Evolutionary conservation across 169 alveolate genomes (phyloP).

Genomic region (Theileria annulata): DNA sequence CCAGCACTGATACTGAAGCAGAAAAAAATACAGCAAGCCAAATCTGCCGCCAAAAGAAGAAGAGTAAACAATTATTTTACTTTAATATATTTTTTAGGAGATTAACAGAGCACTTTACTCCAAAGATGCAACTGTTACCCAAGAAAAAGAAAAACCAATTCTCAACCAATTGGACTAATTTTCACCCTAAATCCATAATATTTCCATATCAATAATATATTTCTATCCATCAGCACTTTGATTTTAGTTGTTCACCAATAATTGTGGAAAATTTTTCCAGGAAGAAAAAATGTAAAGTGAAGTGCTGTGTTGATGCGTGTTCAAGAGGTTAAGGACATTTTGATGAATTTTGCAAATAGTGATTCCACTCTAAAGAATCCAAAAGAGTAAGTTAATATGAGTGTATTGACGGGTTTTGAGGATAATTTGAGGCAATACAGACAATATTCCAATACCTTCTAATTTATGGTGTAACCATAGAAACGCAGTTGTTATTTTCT

Average conservation of each 20-base stretch:
- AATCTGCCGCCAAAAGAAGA: slow-evolving; percentile 58
- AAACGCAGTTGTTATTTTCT: slow-evolving; percentile 4
- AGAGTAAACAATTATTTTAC: slow-evolving; percentile 23
- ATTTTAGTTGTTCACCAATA: background rate
- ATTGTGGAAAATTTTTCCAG: background rate
- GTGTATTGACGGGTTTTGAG: background rate
- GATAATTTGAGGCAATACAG: background rate
- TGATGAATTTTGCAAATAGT: background rate
- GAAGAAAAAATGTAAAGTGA: background rate
- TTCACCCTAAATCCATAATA: background rate
- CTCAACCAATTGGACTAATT: slow-evolving; percentile 51
- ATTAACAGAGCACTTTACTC: slow-evolving; percentile 58
- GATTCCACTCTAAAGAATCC: background rate
- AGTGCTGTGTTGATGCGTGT: background rate
- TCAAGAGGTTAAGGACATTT: background rate
- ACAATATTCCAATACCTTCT: slow-evolving; percentile 7
- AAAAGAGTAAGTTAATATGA: background rate
- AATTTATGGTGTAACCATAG: slow-evolving; percentile 4
- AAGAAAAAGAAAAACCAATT: slow-evolving; percentile 58
- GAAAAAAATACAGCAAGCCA: slow-evolving; percentile 65
- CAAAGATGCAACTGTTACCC: slow-evolving; percentile 26
- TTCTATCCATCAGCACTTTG: background rate
- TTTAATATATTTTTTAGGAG: slow-evolving; percentile 31
- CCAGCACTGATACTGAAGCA: slow-evolving; percentile 81
- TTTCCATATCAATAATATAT: background rate